These are phyloP conservation scores for Apiospora koreana DNA, from an alignment of 2,329 filamentous ascomycete genomes.

Conservation along the genomic window DNA sequence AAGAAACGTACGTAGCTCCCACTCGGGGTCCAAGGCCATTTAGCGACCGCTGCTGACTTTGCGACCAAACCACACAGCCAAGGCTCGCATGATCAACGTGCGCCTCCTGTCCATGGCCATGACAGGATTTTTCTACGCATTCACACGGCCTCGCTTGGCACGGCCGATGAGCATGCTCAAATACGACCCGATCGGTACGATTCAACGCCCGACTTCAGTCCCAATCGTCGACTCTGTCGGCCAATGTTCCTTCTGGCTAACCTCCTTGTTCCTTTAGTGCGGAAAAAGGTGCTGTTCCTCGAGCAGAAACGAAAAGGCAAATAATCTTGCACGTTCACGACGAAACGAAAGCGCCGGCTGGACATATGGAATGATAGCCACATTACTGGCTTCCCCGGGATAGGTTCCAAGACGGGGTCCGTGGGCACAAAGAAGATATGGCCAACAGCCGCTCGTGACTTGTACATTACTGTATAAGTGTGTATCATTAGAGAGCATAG, in stretches of 20 bases:
- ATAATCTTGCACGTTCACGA: constrained; percentile 33
- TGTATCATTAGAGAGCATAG: constrained; percentile 1
- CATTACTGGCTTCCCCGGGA: constrained; percentile 13
- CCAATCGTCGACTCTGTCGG: background rate
- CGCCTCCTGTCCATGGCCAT: constrained; percentile 97
- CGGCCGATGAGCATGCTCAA: constrained; percentile 95
- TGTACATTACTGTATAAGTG: constrained; percentile 8
- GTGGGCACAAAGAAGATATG: background rate
- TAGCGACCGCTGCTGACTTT: background rate
- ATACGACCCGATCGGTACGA: constrained; percentile 92
- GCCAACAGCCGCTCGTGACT: background rate
- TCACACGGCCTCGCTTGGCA: constrained; percentile 77
- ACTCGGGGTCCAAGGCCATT: background rate
- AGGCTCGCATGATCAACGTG: constrained; percentile 90
- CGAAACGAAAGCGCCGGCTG: background rate
- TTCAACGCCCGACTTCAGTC: constrained; percentile 24
- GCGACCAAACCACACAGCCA: constrained; percentile 53
- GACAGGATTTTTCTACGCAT: constrained; percentile 96
- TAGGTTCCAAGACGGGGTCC: constrained; percentile 12
- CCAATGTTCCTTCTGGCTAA: background rate
- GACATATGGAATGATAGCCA: background rate
- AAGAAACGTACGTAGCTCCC: constrained; percentile 17
- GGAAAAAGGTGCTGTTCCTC: constrained; percentile 93
- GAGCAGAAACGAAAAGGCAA: constrained; percentile 82
- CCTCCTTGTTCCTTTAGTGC: constrained; percentile 56